These are phyloP conservation scores for Pezicula radicicola DNA, from an alignment of 2,329 filamentous ascomycete genomes.

Conservation along the genomic window DNA sequence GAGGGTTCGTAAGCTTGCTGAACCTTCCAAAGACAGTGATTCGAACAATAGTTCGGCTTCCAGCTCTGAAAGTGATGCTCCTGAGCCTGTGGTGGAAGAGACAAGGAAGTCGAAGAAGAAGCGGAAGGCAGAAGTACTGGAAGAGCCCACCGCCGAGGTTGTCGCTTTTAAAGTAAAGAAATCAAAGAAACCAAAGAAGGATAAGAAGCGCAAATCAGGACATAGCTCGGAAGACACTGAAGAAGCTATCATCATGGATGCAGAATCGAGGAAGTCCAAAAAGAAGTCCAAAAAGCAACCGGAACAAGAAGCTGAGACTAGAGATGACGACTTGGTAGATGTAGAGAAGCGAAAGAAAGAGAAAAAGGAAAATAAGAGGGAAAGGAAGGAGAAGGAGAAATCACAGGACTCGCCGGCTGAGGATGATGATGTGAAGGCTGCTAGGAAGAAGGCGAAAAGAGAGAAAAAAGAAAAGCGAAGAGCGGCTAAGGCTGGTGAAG, in stretches of 20 bases:
- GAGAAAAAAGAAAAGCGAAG: slow-evolving; percentile 38
- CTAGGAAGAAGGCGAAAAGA: slow-evolving; percentile 30
- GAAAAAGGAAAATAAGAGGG: slow-evolving; percentile 29
- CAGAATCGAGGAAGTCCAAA: slow-evolving; percentile 25
- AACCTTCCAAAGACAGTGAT: slow-evolving; percentile 8
- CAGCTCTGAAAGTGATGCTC: background rate
- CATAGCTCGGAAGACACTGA: slow-evolving; percentile 5
- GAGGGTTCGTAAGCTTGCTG: slow-evolving; percentile 25
- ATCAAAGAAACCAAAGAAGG: slow-evolving; percentile 26
- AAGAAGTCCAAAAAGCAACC: slow-evolving; percentile 30
- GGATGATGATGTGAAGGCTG: slow-evolving; percentile 32
- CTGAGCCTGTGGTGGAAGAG: slow-evolving; percentile 12
- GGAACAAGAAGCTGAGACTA: slow-evolving; percentile 13
- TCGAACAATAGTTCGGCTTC: background rate
- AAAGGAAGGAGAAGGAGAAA: slow-evolving; percentile 39
- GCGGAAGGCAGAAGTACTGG: slow-evolving; percentile 42
- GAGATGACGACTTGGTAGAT: slow-evolving; percentile 30
- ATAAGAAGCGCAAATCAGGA: slow-evolving; percentile 25
- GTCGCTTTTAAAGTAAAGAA: slow-evolving; percentile 25
- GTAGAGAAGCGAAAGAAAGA: slow-evolving; percentile 33
- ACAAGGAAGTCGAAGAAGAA: slow-evolving; percentile 32
- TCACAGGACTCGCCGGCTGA: slow-evolving; percentile 19
- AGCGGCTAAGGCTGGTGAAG: slow-evolving; percentile 29
- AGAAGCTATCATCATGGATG: slow-evolving; percentile 11
- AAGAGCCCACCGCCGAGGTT: slow-evolving; percentile 19